Conservation (phyloP, 768 basidiomycete genomes). For the Tephrocybe sp. region DNA sequence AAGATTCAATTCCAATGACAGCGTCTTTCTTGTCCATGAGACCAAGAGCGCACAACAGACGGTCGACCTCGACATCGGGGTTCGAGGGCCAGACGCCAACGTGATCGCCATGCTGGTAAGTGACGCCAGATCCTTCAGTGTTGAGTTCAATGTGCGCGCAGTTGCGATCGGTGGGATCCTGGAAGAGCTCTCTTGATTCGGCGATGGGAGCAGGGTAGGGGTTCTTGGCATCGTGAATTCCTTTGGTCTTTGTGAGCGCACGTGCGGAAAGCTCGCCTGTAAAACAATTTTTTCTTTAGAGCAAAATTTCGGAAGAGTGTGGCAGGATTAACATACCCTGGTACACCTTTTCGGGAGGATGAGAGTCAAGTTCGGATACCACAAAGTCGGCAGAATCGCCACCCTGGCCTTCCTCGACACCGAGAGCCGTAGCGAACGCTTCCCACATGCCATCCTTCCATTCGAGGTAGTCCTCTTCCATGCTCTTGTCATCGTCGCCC, state of each 20-base stretch:
- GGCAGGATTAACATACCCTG: conserved; percentile 54
- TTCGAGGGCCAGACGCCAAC: conserved; percentile 97
- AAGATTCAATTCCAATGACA: conserved; percentile 91
- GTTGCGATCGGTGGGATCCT: conserved; percentile 69
- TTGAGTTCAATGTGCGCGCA: conserved; percentile 94
- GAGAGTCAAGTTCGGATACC: conserved; percentile 76
- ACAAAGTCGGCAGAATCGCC: conserved; percentile 93
- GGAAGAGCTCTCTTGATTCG: conserved; percentile 81
- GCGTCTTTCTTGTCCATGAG: conserved; percentile 76
- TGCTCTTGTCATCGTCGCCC: conserved; percentile 98
- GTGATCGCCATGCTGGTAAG: conserved; percentile 99
- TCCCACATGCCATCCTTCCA: conserved; percentile 99
- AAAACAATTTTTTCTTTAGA: conserved; percentile 10
- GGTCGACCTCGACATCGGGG: conserved; percentile 86
- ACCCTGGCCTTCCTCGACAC: conserved; percentile 94
- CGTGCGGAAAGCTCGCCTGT: conserved; percentile 93
- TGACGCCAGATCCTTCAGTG: conserved; percentile 92
- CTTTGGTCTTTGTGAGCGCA: conserved; percentile 88
- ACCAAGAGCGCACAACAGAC: conserved; percentile 83
- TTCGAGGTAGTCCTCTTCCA: conserved; percentile 99
- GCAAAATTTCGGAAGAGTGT: background rate
- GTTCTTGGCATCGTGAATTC: conserved; percentile 98
- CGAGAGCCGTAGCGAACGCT: conserved; percentile 75
- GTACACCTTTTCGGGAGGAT: conserved; percentile 87
- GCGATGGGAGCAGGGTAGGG: conserved; percentile 86